Evolutionary conservation across 192 early-diverging fungal genomes (phyloP), one percentile per base, ranked within the genome.

Genomic region (Coemansia reversa): DNA sequence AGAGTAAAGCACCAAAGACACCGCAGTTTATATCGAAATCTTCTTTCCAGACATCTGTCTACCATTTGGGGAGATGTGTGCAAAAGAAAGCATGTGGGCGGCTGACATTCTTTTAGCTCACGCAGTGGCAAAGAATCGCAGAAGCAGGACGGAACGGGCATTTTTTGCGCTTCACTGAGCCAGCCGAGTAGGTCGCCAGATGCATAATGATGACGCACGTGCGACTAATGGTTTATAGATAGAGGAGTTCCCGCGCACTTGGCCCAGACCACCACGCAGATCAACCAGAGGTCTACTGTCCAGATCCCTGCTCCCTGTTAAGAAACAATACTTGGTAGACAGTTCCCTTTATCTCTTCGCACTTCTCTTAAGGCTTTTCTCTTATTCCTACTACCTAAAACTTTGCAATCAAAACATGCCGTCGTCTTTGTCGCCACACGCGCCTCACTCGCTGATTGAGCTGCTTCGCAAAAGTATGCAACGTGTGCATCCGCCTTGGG

Each of bases 401-500:
- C 0, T 3, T 16, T 45, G 9, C 3, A 4, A 11, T 16, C 14
- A 45, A 4, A 45, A 16, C 14, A 45, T 45, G 39, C 39, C 39
- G 14, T 45, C 52, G 29, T 24, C 23, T 20, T 25, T 25, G 25
- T 16, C 52, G 29, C 51, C 51, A 27, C 51, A 52, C 14, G 22
- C 24, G 39, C 71, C 65, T 8, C 50, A 39, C 42, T 76, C 74
- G 55, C 67, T 76, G n/a, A 51, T 70, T 52, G 74, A 70, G 60
- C 60, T 76, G 59, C 63, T 76, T 20, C 63, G 74, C 18, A 70
- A 70, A 67, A 66, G 74, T 76, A 63, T 12, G 66, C 28, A 8
- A 51, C 39, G 16, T 39, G 0, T 58, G 55, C 16, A 50, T 27
- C 11, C n/a, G 25, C 14, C 39, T 16, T 9, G 16, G 16, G 14